Conservation (phyloP, 768 basidiomycete genomes). For the Tulasnella sp. region DNA sequence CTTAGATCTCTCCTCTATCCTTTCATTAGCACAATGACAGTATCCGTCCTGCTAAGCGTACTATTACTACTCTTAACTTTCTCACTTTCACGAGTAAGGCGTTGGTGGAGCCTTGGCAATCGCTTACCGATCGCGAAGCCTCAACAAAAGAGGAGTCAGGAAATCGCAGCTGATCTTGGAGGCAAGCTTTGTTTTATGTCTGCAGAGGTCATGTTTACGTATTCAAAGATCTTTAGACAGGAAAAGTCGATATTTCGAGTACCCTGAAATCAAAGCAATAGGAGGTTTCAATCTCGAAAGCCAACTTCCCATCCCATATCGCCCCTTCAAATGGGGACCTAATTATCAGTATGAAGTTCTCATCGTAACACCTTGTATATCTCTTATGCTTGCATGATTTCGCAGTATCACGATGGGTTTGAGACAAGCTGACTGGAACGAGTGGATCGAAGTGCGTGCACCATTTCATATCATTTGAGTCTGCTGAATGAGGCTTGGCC, state of each 20-base stretch:
- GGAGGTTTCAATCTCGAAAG: constrained; percentile 14
- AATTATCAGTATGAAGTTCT: constrained; percentile 4
- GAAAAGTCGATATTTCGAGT: constrained; percentile 5
- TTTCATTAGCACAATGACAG: no score
- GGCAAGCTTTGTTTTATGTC: no score
- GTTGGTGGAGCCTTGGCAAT: no score
- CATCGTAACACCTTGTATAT: neutral
- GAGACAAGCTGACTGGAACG: constrained; percentile 50
- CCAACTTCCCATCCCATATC: constrained; percentile 18
- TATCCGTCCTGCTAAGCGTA: no score
- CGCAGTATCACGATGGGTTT: constrained; percentile 61
- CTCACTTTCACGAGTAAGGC: no score
- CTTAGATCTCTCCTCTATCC: no score
- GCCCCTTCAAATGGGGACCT: constrained; percentile 22
- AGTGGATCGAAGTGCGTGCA: constrained; percentile 56
- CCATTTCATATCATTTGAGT: neutral
- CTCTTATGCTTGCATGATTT: neutral
- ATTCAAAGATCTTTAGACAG: neutral
- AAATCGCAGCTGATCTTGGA: no score
- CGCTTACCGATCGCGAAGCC: no score
- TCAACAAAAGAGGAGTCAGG: no score
- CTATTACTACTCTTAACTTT: no score
- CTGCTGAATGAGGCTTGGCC: neutral
- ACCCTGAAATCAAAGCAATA: constrained; percentile 11
- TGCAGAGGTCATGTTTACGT: neutral